phyloP scores from a whole-genome alignment of 768 basidiomycete species.

The Floccularia luteovirens region DNA sequence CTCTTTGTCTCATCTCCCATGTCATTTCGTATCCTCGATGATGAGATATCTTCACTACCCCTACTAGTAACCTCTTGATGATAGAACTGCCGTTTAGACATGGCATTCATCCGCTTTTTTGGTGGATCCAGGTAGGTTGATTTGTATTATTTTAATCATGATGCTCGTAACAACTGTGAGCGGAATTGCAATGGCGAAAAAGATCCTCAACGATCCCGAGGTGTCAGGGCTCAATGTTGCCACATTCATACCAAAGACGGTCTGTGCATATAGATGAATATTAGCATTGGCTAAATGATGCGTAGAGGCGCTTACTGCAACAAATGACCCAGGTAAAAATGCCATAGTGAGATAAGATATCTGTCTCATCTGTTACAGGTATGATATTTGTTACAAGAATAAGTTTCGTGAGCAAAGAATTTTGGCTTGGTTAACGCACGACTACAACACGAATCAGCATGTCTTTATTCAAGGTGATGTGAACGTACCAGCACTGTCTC shows the following conservation, averaged over 20 bases:
- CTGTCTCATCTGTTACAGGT: slow-evolving; percentile 36
- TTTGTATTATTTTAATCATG: slow-evolving; percentile 40
- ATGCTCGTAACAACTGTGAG: slow-evolving; percentile 38
- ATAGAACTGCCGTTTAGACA: no score
- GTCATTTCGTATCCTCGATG: no score
- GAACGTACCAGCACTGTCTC: slow-evolving; percentile 37
- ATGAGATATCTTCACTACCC: no score
- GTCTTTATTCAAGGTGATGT: slow-evolving; percentile 9
- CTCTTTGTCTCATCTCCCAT: no score
- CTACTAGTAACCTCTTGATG: no score
- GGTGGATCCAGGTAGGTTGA: no score
- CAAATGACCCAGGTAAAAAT: slow-evolving; percentile 51
- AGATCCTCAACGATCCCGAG: slow-evolving; percentile 28
- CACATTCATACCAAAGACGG: slow-evolving; percentile 56
- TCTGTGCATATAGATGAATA: slow-evolving; percentile 20
- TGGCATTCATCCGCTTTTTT: no score
- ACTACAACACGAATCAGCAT: background rate
- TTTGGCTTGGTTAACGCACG: slow-evolving; percentile 2
- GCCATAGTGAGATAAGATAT: slow-evolving; percentile 57
- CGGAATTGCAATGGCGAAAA: slow-evolving; percentile 26
- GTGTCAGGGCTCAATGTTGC: slow-evolving; percentile 28
- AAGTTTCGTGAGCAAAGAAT: no score
- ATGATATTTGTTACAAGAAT: background rate
- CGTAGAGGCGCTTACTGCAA: slow-evolving; percentile 25
- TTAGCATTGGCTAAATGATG: background rate